Base-by-base conservation (phyloP, 805 yeast species). In the Yarrowia divulgata region DNA sequence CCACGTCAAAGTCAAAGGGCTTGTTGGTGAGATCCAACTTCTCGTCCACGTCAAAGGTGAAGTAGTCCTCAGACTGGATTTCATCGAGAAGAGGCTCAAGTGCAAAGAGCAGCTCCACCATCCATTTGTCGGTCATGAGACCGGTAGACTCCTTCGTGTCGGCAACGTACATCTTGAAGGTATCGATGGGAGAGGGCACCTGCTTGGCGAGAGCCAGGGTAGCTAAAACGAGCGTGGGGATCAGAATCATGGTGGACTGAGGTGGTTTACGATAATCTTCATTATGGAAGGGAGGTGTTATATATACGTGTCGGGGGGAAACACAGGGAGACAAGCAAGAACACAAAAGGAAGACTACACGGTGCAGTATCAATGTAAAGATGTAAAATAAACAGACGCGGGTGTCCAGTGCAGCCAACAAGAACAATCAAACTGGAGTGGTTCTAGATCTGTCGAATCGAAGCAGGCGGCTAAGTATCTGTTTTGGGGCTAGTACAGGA, bases 161-260 rank as follows among this genome's bases (percentile, higher is more conserved):
- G 3, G 12, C 16, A 8, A 57, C 39, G 8, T 8, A 7, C 52
- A 58, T 43, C 7, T 34, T 13, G 52, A 43, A 60, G 42, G 32
- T 2, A 16, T 43, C 46, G 42, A 60, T n/a, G 34, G 66, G 66
- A 8, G 32, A 34, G 10, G 52, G 34, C 18, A 45, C 66, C 50
- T 58, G 40, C n/a, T 58, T 43, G 42, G 66, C 66, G 10, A 40
- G 16, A 6, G 63, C 63, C 23, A 40, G 10, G 12, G 63, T n/a
- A 23, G 63, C 46, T n/a, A 57, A 42, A 57, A 42, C 46, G 48
- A 57, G 63, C 8, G 63, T 57, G 16, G 48, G 34, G n/a, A 23
- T 18, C 3, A 57, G 14, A 16, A 29, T 29, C 63, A 57, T 57
- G 35, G 45, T 14, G 60, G 8, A 39, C 9, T 18, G 34, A 19